Evolutionary conservation across 2,329 filamentous ascomycete genomes (phyloP).

Genomic region (Monilinia fructigena): DNA sequence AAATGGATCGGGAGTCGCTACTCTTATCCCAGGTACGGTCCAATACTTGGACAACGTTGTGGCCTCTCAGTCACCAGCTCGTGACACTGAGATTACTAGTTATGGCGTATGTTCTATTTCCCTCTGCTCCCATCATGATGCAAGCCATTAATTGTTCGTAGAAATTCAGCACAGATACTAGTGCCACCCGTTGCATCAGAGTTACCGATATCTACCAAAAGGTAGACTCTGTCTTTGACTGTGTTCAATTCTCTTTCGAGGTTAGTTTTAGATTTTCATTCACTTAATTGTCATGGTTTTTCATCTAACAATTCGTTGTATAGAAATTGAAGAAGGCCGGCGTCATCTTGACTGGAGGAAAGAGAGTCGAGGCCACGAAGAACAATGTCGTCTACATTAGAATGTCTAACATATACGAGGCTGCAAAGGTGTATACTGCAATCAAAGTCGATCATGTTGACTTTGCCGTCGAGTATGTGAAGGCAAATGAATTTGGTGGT

Average conservation of each 20-base stretch:
- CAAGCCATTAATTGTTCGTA: slow-evolving; percentile 15
- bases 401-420: slow-evolving; percentile 33
- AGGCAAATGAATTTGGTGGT: slow-evolving; percentile 26
- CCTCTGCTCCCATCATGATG: background rate
- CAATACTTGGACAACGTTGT: slow-evolving; percentile 23
- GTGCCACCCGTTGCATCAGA: slow-evolving; percentile 35
- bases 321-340: slow-evolving; percentile 29
- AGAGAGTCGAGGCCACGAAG: slow-evolving; percentile 23
- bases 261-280: slow-evolving; percentile 25
- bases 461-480: slow-evolving; percentile 35
- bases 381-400: slow-evolving; percentile 30
- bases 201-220: slow-evolving; percentile 32
- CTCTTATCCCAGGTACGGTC: slow-evolving; percentile 20
- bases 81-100: slow-evolving; percentile 16
- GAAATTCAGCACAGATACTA: slow-evolving; percentile 37
- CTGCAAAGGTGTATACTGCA: slow-evolving; percentile 30
- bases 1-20: slow-evolving; percentile 16
- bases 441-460: slow-evolving; percentile 30
- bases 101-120: slow-evolving; percentile 21
- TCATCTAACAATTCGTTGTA: slow-evolving; percentile 14
- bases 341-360: slow-evolving; percentile 23
- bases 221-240: slow-evolving; percentile 23
- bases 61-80: slow-evolving; percentile 18
- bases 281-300: background rate
- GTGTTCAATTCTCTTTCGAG: slow-evolving; percentile 30